phyloP scores from a whole-genome alignment of 2,329 filamentous ascomycete genomes.

The Pleoardoris graminearum region DNA sequence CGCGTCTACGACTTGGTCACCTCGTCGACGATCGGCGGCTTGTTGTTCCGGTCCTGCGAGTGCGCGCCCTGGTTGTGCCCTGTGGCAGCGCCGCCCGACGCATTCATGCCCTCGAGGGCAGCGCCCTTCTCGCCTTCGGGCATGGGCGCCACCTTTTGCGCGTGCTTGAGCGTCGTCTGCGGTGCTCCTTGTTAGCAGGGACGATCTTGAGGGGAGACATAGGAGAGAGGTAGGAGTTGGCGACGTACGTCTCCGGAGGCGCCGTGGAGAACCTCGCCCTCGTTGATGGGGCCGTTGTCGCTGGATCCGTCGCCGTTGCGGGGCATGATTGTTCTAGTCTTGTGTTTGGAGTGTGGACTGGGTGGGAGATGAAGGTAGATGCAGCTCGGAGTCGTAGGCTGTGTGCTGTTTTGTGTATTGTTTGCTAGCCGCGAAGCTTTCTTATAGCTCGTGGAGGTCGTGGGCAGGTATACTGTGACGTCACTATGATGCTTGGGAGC shows the following conservation, averaged over 20 bases:
- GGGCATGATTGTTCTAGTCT: conserved; percentile 39
- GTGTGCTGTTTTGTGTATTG: neutral
- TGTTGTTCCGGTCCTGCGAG: conserved; percentile 26
- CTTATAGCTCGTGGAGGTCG: neutral
- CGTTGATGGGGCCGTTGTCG: conserved; percentile 46
- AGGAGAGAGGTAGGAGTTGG: neutral
- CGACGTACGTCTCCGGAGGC: conserved; percentile 38
- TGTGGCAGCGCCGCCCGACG: conserved; percentile 37
- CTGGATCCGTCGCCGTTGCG: conserved; percentile 47
- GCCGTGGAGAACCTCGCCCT: conserved; percentile 45
- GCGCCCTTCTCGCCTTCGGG: conserved; percentile 46
- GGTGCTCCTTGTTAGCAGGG: no score
- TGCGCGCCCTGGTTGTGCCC: conserved; percentile 24
- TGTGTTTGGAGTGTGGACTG: neutral
- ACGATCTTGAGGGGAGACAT: no score
- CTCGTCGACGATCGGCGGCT: conserved; percentile 24
- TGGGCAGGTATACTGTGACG: neutral
- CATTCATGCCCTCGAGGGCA: conserved; percentile 40
- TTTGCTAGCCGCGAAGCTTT: neutral
- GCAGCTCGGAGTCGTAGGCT: no score
- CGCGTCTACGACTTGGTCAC: conserved; percentile 18
- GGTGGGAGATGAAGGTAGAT: neutral
- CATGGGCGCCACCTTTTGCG: conserved; percentile 45
- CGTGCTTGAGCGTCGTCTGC: conserved; percentile 39
- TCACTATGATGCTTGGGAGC: neutral